A percentile compares a stretch with the other conserved stretches of the same genome.
Evolutionary conservation across 306 rosid species (phyloP).

Genomic region (Lupinus albus): DNA sequence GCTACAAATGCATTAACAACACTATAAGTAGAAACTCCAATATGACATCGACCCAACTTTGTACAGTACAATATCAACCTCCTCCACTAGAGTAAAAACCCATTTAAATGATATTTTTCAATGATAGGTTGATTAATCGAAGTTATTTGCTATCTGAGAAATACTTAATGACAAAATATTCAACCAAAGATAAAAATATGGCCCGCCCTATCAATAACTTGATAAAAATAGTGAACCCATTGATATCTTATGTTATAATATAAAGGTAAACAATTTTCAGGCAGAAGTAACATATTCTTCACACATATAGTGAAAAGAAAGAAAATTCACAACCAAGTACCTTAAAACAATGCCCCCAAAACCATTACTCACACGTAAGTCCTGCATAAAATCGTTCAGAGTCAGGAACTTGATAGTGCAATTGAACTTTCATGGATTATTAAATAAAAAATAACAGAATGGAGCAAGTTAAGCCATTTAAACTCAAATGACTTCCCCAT

Average conservation of each 20-base stretch:
- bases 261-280: conserved; percentile 18
- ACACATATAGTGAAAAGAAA: conserved; percentile 13
- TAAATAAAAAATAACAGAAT: conserved; percentile 5
- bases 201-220: conserved; percentile 7
- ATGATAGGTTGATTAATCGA: not conserved
- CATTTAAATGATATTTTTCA: conserved; percentile 1
- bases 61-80: conserved; percentile 24
- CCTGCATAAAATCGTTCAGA: conserved; percentile 61
- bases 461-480: conserved; percentile 8
- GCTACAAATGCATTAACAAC: conserved; percentile 18
- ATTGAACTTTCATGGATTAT: conserved; percentile 21
- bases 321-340: conserved; percentile 45
- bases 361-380: conserved; percentile 85
- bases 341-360: conserved; percentile 92
- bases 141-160: conserved; percentile 16
- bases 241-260: conserved; percentile 16
- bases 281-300: conserved; percentile 5
- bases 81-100: conserved; percentile 6
- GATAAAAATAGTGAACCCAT: conserved; percentile 19
- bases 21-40: not conserved
- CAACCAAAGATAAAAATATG: conserved; percentile 3
- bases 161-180: conserved; percentile 3
- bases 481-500: not conserved
- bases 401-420: conserved; percentile 42
- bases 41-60: conserved; percentile 12